Conservation (phyloP, 2,329 filamentous ascomycete species). For the Onygenales sp. region DNA sequence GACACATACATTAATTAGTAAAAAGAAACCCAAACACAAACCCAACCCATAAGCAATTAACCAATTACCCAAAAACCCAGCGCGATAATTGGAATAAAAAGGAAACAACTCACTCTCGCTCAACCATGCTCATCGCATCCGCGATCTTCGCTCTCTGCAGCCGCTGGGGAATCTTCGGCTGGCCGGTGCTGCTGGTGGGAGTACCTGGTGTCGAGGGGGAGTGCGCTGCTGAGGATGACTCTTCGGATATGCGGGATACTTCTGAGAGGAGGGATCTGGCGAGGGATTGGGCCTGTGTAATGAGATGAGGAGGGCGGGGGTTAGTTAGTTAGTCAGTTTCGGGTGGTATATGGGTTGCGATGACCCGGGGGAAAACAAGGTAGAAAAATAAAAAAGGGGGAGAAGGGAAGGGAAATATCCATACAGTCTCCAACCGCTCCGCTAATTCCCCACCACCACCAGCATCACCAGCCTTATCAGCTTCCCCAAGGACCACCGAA, state of each 20-base stretch:
- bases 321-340: not conserved
- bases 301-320: not conserved
- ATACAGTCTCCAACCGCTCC: slow-evolving; percentile 32
- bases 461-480: slow-evolving; percentile 16
- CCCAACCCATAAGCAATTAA: not conserved
- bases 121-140: slow-evolving; percentile 42
- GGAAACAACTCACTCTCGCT: slow-evolving; percentile 33
- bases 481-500: slow-evolving; percentile 24
- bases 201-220: slow-evolving; percentile 22
- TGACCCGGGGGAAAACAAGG: not conserved
- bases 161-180: slow-evolving; percentile 29
- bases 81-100: not conserved
- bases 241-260: slow-evolving; percentile 20
- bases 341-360: not conserved
- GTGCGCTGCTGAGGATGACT: slow-evolving; percentile 12
- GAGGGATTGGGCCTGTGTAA: slow-evolving; percentile 31
- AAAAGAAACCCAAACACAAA: not conserved
- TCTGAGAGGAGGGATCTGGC: slow-evolving; percentile 28
- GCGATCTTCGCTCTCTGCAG: slow-evolving; percentile 37
- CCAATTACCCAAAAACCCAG: not conserved
- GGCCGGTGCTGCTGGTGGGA: slow-evolving; percentile 13
- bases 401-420: slow-evolving; percentile 6
- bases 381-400: not conserved
- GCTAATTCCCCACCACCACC: slow-evolving; percentile 1
- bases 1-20: slow-evolving; percentile 8